Evolutionary conservation across 2,329 filamentous ascomycete genomes (phyloP).

Genomic region (Nothophoma quercina): DNA sequence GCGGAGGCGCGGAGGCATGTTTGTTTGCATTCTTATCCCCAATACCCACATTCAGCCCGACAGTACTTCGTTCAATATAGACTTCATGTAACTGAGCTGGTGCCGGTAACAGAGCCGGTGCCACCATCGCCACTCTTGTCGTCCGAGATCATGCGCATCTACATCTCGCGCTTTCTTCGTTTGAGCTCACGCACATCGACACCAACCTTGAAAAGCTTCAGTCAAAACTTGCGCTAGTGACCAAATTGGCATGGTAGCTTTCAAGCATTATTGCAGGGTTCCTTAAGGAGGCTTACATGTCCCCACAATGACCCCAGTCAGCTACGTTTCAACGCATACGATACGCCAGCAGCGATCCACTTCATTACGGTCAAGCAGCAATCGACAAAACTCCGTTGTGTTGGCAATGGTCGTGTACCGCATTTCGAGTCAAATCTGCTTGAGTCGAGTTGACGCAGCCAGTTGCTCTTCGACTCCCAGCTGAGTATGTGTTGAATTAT

Average conservation of each 20-base stretch:
- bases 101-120: background rate
- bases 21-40: background rate
- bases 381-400: background rate
- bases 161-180: too few relatives aligned
- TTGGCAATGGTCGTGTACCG: too few relatives aligned
- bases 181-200: background rate
- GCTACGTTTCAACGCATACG: background rate
- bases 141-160: too few relatives aligned
- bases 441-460: background rate
- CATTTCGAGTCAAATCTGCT: too few relatives aligned
- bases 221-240: too few relatives aligned
- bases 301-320: slow-evolving; percentile 2
- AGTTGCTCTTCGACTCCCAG: background rate
- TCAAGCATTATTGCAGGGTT: background rate
- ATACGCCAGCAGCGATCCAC: background rate
- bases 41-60: slow-evolving; percentile 7
- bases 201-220: background rate
- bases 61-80: background rate
- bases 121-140: background rate
- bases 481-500: background rate
- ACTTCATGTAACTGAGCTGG: background rate
- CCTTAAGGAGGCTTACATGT: slow-evolving; percentile 5
- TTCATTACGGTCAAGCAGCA: background rate
- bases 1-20: background rate
- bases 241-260: too few relatives aligned